Evolutionary conservation across 768 basidiomycete genomes (phyloP), one percentile per base, ranked within the genome.

Genomic region (Russula earlei): DNA sequence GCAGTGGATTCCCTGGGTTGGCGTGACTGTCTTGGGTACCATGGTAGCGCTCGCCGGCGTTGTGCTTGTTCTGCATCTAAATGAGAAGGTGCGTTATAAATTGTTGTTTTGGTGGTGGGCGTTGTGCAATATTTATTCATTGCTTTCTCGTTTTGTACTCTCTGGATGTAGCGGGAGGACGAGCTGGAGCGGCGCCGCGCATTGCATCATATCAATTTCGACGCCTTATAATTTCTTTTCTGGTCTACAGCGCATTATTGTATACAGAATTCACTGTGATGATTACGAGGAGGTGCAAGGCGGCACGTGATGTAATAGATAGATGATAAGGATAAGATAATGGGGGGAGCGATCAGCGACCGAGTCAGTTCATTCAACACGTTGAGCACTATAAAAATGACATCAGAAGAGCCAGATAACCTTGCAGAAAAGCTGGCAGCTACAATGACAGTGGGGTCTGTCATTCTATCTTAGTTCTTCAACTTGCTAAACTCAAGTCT

Each of bases 1-100:
- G 17, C 87, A 91, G 65, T 99, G 94, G 93, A 92, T 97, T 58
- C 91, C 92, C 1, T 94, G 87, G 90, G 96, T 99, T 14, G 94
- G 87, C n/a, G 71, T 91, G 38, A 90, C 88, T 0, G 85, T 95
- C 0, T 72, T 95, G 8, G 81, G 77, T 3, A 81, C 85, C 12
- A 90, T 85, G 49, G 65, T 80, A 10, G 64, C 91, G 42, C 70
- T 99, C 42, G 91, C 86, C 1, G 71, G 83, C 9, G 88, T 95
- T 50, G 91, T 95, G 38, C 77, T 94, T 34, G 80, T 90, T 43
- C 67, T 99, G 66, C 92, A 95, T 74, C 66, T 92, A 64, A 91
- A 84, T 63, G 96, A 99, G 68, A 95, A 95, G 84, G 91, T 89
- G 55, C 11, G 84, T 67, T 2, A 22, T 38, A 25, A 12, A 52